Conservation (phyloP, 2,329 filamentous ascomycete species). For the Pezizomycotina sp. region DNA sequence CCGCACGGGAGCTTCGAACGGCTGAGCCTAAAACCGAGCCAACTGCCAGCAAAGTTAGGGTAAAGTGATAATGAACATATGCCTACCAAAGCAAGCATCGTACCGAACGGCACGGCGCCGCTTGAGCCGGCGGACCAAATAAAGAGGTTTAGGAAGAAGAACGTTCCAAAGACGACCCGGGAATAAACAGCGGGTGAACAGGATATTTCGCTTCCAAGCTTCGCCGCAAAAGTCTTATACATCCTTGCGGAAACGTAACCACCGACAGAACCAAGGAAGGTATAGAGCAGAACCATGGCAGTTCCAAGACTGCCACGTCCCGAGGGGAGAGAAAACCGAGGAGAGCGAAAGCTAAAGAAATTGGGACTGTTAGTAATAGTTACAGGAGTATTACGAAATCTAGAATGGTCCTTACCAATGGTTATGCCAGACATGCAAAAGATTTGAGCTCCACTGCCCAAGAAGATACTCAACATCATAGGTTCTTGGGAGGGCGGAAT, state of each 20-base stretch:
- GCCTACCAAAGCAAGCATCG: slow-evolving; percentile 79
- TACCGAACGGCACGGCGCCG: slow-evolving; percentile 87
- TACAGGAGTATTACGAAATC: not conserved
- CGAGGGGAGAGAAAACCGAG: slow-evolving; percentile 90
- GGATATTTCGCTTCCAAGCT: slow-evolving; percentile 85
- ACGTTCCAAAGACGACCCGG: slow-evolving; percentile 74
- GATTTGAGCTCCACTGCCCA: slow-evolving; percentile 87
- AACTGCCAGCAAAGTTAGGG: slow-evolving; percentile 79
- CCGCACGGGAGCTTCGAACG: slow-evolving; percentile 64
- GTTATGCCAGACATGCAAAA: slow-evolving; percentile 96
- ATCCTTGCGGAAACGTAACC: slow-evolving; percentile 75
- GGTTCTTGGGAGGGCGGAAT: slow-evolving; percentile 72
- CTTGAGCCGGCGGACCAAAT: slow-evolving; percentile 86
- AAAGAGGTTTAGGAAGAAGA: slow-evolving; percentile 92
- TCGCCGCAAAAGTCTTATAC: slow-evolving; percentile 95
- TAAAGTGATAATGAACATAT: slow-evolving; percentile 96
- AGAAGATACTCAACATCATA: slow-evolving; percentile 66
- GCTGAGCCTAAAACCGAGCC: slow-evolving; percentile 67
- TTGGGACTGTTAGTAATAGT: not conserved
- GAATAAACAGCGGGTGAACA: slow-evolving; percentile 68
- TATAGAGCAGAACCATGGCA: slow-evolving; percentile 85
- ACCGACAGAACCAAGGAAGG: slow-evolving; percentile 76
- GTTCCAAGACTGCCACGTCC: slow-evolving; percentile 89
- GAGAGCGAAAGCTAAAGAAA: slow-evolving; percentile 54
- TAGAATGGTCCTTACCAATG: slow-evolving; percentile 41